Evolutionary conservation across 169 alveolate species (phyloP).

Genomic region (Cyclospora cayetanensis): DNA sequence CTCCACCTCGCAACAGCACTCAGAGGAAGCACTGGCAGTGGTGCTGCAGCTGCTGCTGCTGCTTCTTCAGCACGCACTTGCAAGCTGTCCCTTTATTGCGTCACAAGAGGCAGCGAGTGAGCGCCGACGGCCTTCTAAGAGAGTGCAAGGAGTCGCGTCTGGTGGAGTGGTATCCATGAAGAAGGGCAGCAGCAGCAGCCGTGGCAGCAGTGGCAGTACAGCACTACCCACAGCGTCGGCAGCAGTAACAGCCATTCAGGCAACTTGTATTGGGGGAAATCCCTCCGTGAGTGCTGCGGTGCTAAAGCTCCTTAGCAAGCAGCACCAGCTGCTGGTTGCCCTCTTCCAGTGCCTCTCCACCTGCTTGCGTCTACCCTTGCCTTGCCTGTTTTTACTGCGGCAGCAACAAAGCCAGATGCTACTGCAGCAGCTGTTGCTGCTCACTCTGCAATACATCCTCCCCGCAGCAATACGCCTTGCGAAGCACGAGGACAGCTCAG

Average conservation of each 20-base stretch:
- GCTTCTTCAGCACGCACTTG: slow-evolving; percentile 17
- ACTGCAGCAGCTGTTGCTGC: slow-evolving; percentile 49
- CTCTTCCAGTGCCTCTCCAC: background rate
- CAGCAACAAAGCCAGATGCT: slow-evolving; percentile 35
- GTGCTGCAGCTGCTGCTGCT: slow-evolving; percentile 54
- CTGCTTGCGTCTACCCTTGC: slow-evolving; percentile 28
- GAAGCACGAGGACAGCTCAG: background rate
- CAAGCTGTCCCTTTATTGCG: background rate
- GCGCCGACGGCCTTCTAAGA: background rate
- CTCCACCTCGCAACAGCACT: slow-evolving; percentile 32
- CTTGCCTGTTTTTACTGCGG: background rate
- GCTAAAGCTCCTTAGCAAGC: background rate
- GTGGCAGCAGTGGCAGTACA: background rate
- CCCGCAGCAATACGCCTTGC: background rate
- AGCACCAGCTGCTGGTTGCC: slow-evolving; percentile 26
- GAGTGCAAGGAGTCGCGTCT: background rate
- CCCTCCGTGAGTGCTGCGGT: slow-evolving; percentile 16
- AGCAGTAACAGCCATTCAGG: slow-evolving; percentile 8
- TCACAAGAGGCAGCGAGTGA: background rate
- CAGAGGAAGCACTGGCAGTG: slow-evolving; percentile 15
- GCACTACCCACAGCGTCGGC: slow-evolving; percentile 25
- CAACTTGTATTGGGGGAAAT: background rate
- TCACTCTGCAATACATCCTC: slow-evolving; percentile 16
- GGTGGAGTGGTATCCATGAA: background rate
- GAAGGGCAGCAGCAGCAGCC: slow-evolving; percentile 20